Evolutionary conservation across 352 stramenopile species (phyloP).

Genomic region (Phytopythium cucurbitacearum): DNA sequence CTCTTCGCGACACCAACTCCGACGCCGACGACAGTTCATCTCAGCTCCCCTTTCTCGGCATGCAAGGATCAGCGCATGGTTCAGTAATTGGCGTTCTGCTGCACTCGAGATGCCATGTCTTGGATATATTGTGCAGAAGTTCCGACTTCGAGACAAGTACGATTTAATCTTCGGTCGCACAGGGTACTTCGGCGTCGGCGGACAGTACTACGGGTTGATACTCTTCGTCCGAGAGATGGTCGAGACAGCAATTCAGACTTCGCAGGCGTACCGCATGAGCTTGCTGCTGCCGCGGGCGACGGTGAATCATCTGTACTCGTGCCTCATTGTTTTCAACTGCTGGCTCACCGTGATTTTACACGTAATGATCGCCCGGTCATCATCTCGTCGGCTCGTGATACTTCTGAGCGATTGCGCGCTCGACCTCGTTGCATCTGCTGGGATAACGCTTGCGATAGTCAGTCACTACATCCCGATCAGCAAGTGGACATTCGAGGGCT

Average conservation of each 20-base stretch:
- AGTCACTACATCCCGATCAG: slow-evolving; percentile 12
- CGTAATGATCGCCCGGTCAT: slow-evolving; percentile 7
- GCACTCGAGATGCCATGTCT: too few species aligned
- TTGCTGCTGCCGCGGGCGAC: neutral
- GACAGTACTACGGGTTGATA: neutral
- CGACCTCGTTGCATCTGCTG: slow-evolving; percentile 15
- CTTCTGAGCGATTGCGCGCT: slow-evolving; percentile 16
- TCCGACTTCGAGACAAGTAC: too few species aligned
- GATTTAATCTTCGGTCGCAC: slow-evolving; percentile 13
- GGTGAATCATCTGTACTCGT: neutral
- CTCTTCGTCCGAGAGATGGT: neutral
- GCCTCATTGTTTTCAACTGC: slow-evolving; percentile 1
- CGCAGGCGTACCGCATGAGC: slow-evolving; percentile 4
- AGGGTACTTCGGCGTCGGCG: neutral
- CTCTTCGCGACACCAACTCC: too few species aligned
- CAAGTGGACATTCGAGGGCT: slow-evolving; percentile 7
- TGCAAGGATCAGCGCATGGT: too few species aligned
- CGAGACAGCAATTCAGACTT: slow-evolving; percentile 1
- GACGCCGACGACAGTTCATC: too few species aligned
- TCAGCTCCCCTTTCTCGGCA: too few species aligned
- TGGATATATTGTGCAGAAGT: too few species aligned
- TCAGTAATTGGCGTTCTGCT: too few species aligned
- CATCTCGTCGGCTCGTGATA: slow-evolving; percentile 6
- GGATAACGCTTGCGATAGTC: slow-evolving; percentile 11
- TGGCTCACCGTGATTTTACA: slow-evolving; percentile 7